Percentiles rank a stretch among this genome's conserved stretches.
Evolutionary conservation across 805 yeast species (phyloP).

Genomic region (Nakazawaea molendinolei): DNA sequence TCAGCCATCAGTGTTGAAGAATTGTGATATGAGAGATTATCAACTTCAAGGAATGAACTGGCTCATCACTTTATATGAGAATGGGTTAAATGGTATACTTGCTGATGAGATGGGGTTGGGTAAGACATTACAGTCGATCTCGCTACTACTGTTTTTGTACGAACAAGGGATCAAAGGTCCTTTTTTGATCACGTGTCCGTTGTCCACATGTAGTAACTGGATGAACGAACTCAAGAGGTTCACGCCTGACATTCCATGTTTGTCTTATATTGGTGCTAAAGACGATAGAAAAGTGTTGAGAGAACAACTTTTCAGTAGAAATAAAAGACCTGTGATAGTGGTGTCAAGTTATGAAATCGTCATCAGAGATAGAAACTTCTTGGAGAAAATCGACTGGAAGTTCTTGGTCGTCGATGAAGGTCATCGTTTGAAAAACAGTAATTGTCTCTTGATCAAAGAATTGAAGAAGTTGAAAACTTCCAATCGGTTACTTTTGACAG

Average conservation of each 20-base stretch:
- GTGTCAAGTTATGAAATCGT: constrained; percentile 80
- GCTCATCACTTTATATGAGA: constrained; percentile 82
- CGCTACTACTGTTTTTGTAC: constrained; percentile 65
- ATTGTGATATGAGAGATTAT: constrained; percentile 68
- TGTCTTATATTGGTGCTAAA: constrained; percentile 62
- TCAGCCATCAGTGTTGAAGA: constrained; percentile 52
- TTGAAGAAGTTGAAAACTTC: constrained; percentile 61
- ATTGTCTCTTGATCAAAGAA: constrained; percentile 67
- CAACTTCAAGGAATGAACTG: constrained; percentile 90
- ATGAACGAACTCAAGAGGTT: constrained; percentile 59
- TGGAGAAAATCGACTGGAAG: constrained; percentile 61
- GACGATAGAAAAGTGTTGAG: constrained; percentile 44
- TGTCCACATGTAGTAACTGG: constrained; percentile 88
- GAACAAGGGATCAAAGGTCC: constrained; percentile 80
- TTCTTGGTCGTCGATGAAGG: constrained; percentile 93
- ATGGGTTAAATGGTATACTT: constrained; percentile 89
- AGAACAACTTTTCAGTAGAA: constrained; percentile 15
- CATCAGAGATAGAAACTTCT: constrained; percentile 54
- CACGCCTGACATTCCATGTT: constrained; percentile 61
- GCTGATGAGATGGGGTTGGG: constrained; percentile 99
- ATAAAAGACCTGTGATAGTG: constrained; percentile 39
- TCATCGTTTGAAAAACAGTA: constrained; percentile 80
- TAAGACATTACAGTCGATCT: constrained; percentile 83
- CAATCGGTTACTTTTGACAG: constrained; percentile 78
- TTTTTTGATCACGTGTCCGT: constrained; percentile 70